Percentiles rank a stretch among this genome's conserved stretches.
Conservation (phyloP, 202 grass and related monocot species). For the Eragrostis tef region DNA sequence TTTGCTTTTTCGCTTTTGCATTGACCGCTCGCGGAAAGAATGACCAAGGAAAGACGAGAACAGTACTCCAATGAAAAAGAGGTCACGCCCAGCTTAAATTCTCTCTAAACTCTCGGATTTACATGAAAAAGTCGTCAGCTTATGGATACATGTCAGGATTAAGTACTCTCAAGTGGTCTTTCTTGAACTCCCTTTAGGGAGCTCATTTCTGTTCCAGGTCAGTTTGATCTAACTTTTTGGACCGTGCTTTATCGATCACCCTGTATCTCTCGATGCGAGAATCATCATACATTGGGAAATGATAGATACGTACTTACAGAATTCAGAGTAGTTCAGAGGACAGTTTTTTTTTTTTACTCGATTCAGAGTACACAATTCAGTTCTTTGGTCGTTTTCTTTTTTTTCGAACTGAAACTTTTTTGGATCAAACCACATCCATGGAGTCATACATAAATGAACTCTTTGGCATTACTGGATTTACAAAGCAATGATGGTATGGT, state of each 20-base stretch:
- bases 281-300: background rate
- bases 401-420: background rate
- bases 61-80: constrained; percentile 21
- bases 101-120: constrained; percentile 24
- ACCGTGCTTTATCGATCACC: constrained; percentile 47
- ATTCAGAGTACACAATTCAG: background rate
- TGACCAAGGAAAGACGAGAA: constrained; percentile 38
- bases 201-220: constrained; percentile 47
- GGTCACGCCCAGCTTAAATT: background rate
- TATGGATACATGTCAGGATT: constrained; percentile 35
- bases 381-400: background rate
- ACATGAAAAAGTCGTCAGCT: constrained; percentile 37
- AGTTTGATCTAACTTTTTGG: constrained; percentile 51
- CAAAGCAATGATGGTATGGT: background rate
- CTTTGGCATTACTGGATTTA: background rate
- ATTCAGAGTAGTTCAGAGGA: constrained; percentile 20
- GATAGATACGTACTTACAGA: too few species aligned
- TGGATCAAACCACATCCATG: too few species aligned
- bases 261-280: constrained; percentile 38
- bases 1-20: constrained; percentile 26
- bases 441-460: background rate
- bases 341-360: too few species aligned
- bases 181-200: constrained; percentile 50
- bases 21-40: constrained; percentile 47
- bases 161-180: constrained; percentile 44